Evolutionary conservation across 257 asterid genomes (phyloP), one percentile per base, ranked within the genome.

Genomic region (Solanum chaucha): DNA sequence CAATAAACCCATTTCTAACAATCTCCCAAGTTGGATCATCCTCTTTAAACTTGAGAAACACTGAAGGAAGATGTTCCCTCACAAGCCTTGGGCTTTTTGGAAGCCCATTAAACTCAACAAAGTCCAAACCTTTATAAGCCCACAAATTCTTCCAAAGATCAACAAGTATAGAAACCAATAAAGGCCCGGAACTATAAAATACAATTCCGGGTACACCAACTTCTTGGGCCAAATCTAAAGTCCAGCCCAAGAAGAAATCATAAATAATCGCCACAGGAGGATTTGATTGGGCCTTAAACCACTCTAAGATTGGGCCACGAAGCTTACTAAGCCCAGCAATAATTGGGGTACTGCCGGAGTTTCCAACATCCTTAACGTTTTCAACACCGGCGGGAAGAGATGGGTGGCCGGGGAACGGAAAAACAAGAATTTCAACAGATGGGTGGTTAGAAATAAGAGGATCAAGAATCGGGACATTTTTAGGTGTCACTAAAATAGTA

Each of bases 171-270:
- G 92, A 87, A 26, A 78, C 58, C 5, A 87, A 35, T 28, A 95
- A 90, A 0, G 92, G 90, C n/a, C 89, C 94, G 1, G 87, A 46
- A 10, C 82, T 3, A 89, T 91, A 92, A 89, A 92, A 95, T 3
- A 61, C 91, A 59, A 96, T 86, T 22, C 98, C 89, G 0, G 93
- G 95, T 19, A 96, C 87, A 35, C 92, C 90, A 22, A 95, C 82
- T 59, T 88, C 51, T 2, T 82, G 40, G 8, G 98, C 96, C 85
- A 96, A 11, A 46, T 86, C 71, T 10, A 91, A 89, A 3, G 96
- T 93, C 98, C 98, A 96, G 1, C 98, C 98, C 13, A 95, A 96
- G 36, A 96, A 95, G 88, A 92, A 94, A 75, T 96, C 98, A 20
- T 97, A 93, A 80, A 96, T 26, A 58, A 94, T 35, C 46, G 94